Conservation (phyloP, 495 filamentous ascomycete species). For the Chaetomium cochliodes region DNA sequence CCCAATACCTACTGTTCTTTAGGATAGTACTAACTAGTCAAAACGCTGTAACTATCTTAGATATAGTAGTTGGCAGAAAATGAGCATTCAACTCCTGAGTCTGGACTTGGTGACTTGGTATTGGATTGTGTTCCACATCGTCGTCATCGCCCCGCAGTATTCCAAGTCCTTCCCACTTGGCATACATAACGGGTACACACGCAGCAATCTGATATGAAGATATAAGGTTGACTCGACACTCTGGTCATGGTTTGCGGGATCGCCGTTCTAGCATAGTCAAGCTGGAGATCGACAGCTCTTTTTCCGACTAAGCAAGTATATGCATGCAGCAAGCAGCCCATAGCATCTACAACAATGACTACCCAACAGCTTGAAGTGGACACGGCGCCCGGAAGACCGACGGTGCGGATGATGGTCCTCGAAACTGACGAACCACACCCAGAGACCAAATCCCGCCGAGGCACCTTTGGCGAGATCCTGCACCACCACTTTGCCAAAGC, state of each 20-base stretch:
- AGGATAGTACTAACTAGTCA: too few species aligned
- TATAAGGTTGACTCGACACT: neutral
- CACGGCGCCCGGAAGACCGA: neutral
- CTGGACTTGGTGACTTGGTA: too few species aligned
- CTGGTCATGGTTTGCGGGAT: neutral
- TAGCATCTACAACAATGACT: neutral
- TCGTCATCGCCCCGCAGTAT: slow-evolving; percentile 3
- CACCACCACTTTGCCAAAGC: slow-evolving; percentile 33
- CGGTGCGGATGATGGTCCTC: slow-evolving; percentile 35
- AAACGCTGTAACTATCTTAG: too few species aligned
- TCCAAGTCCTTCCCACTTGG: neutral
- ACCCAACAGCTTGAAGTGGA: neutral
- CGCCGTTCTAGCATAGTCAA: neutral
- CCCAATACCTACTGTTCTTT: too few species aligned
- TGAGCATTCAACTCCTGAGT: too few species aligned
- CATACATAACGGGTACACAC: neutral
- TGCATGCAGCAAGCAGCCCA: neutral
- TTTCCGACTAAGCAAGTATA: neutral
- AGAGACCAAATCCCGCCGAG: slow-evolving; percentile 25
- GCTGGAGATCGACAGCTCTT: neutral
- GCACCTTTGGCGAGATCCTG: slow-evolving; percentile 35
- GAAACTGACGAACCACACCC: slow-evolving; percentile 37
- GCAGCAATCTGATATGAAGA: neutral
- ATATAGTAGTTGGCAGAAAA: too few species aligned
- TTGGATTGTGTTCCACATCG: neutral